Base-by-base conservation (phyloP, 176 grass and related monocot genomes). In the Oryza punctata region DNA sequence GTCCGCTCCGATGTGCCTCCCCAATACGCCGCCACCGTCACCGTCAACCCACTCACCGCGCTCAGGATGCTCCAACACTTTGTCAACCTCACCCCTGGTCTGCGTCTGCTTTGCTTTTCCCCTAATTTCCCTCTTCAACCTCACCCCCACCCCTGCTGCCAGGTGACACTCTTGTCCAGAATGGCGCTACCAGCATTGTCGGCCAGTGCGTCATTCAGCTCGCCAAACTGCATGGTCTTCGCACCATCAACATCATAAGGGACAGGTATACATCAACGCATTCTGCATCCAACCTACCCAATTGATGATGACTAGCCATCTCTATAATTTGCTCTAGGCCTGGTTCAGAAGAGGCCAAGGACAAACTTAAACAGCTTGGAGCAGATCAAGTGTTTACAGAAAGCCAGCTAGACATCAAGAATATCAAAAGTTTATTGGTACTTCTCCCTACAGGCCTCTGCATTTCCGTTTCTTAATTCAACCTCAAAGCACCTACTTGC, bases 181-280 rank as follows among this genome's bases (percentile, higher is more conserved):
- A 98, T 70, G 96, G 91, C 8, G 91, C 96, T 25, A 91, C 91
- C 23, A 98, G 96, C 77, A 95, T 95, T 19, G 96, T 98, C 24
- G 92, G 96, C 14, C 92, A 91, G 54, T 95, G 96, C 12, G 81
- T 98, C 77, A 95, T 93, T 87, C 96, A 98, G 86, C 85, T 98
- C 2, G 89, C 92, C 63, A 91, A 88, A 88, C 57, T 79, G 46
- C 86, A 86, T 29, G 89, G 89, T 57, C 38, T 98, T 46, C 87
- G 24, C 57, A 98, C 77, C 78, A 84, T 98, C 85, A 98, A 98
- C 87, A 91, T 98, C 52, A 90, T 95, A 69, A 91, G 96, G 87
- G 96, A 98, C 69, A 93, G 96, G 96, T 98, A 29, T 33, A 7
- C 16, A 57, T 33, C 33, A 14, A 6, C 40, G 32, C 33, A 29